Base-by-base conservation (phyloP, 768 basidiomycete genomes). In the Podaxis rugospora region DNA sequence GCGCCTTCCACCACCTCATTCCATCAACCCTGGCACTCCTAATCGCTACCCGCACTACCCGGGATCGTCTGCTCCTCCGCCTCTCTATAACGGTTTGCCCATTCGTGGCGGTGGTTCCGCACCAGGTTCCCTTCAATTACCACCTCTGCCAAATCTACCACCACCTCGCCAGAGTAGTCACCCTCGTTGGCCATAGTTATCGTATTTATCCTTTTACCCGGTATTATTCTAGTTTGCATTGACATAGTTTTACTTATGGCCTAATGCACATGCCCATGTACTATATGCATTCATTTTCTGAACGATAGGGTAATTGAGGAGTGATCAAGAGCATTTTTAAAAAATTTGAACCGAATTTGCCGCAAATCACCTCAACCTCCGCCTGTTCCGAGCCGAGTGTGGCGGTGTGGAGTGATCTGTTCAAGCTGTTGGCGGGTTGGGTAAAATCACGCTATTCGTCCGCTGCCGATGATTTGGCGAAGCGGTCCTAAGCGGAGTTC, bases 401-500 rank as follows among this genome's bases (percentile, higher is more conserved):
- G 32, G 32, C 59, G 36, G 47, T 55, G 59, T 25, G 14, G 21
- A 55, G 27, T 49, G 55, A 50, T 44, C 55, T 39, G 49, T 23
- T 53, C 23, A 35, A 42, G 16, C 28, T 21, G 10, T 40, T 54
- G 52, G 52, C 37, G 40, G 39, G 7, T 32, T 44, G 18, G 18
- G 42, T 36, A 27, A 11, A 40, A 32, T n/a, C 46, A 32, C 18
- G 42, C 42, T 32, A 47, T 18, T 36, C 14, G 9, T 7, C 52
- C 32, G 16, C 16, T 39, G 52, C 52, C 52, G 52, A 23, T 37
- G 21, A 37, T 23, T 11, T 54, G 11, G 6, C 42, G 36, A 23
- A 36, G 40, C 59, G 67, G 75, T 70, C 62, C 65, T 63, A 61
- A 66, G 76, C 79, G 78, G 80, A 80, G 77, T 76, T 74, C 59